phyloP scores from a whole-genome alignment of 2,329 filamentous ascomycete genomes.

The Penicillium crustosum region DNA sequence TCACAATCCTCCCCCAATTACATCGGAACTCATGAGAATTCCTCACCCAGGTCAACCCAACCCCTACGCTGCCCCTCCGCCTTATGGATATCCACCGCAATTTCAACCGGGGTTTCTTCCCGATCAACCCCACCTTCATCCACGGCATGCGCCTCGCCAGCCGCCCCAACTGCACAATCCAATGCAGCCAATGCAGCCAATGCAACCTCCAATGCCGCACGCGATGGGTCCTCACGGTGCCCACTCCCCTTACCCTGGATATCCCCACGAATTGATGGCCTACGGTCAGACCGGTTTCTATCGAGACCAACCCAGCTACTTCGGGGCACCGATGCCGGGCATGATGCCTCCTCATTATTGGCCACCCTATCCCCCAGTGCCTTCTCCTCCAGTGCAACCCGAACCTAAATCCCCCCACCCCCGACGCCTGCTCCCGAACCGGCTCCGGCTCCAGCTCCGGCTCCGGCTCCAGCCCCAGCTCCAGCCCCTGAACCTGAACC shows the following conservation, averaged over 20 bases:
- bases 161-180: conserved; percentile 32
- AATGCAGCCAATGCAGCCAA: conserved; percentile 31
- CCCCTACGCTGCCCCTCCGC: conserved; percentile 29
- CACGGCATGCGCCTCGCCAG: conserved; percentile 28
- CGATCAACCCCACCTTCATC: conserved; percentile 30
- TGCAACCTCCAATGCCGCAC: conserved; percentile 29
- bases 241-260: conserved; percentile 31
- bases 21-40: conserved; percentile 38
- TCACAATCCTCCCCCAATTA: conserved; percentile 23
- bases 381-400: conserved; percentile 32
- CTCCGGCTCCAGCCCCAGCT: conserved; percentile 11
- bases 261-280: conserved; percentile 42
- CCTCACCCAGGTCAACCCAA: conserved; percentile 25
- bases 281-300: conserved; percentile 38
- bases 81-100: conserved; percentile 33
- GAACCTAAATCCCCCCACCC: conserved; percentile 27
- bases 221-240: conserved; percentile 23
- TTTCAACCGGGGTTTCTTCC: conserved; percentile 30
- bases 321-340: conserved; percentile 34
- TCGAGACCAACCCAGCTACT: conserved; percentile 25
- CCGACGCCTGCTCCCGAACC: conserved; percentile 10
- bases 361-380: conserved; percentile 37
- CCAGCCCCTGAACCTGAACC: conserved; percentile 11
- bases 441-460: conserved; percentile 22
- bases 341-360: conserved; percentile 39